Conservation (phyloP, 2,329 filamentous ascomycete species). For the Botryosphaeria agaves region DNA sequence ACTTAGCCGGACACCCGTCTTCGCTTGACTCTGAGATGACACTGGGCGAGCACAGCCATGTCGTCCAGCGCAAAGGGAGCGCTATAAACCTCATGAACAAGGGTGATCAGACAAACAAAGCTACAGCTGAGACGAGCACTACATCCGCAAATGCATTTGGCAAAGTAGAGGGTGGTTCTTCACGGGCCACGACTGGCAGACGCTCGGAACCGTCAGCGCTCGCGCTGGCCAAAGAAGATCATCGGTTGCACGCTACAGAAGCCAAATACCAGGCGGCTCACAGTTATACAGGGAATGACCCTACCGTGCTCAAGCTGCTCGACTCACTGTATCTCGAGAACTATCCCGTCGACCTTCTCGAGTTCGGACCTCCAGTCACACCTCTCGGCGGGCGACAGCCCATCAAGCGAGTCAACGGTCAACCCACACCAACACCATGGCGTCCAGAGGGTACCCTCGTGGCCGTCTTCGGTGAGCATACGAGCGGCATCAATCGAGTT, state of each 20-base stretch:
- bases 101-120: constrained; percentile 37
- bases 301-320: constrained; percentile 44
- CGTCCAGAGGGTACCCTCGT: constrained; percentile 69
- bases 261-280: constrained; percentile 48
- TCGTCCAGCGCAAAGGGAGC: constrained; percentile 31
- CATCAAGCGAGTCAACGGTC: constrained; percentile 34
- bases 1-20: constrained; percentile 11
- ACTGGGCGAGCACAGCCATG: constrained; percentile 15
- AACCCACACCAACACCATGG: constrained; percentile 46
- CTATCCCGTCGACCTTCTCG: constrained; percentile 40
- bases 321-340: constrained; percentile 67
- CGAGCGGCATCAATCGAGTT: constrained; percentile 63
- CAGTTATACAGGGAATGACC: constrained; percentile 67
- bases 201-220: constrained; percentile 1
- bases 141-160: constrained; percentile 48
- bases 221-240: constrained; percentile 13
- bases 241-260: constrained; percentile 14
- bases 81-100: constrained; percentile 43
- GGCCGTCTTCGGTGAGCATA: constrained; percentile 79
- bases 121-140: constrained; percentile 46
- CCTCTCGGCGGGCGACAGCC: constrained; percentile 39
- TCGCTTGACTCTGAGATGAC: constrained; percentile 12
- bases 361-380: constrained; percentile 65
- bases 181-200: constrained; percentile 4
- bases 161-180: constrained; percentile 36